Base-by-base conservation (phyloP, 306 rosid genomes). In the Hylodesmum podocarpum region DNA sequence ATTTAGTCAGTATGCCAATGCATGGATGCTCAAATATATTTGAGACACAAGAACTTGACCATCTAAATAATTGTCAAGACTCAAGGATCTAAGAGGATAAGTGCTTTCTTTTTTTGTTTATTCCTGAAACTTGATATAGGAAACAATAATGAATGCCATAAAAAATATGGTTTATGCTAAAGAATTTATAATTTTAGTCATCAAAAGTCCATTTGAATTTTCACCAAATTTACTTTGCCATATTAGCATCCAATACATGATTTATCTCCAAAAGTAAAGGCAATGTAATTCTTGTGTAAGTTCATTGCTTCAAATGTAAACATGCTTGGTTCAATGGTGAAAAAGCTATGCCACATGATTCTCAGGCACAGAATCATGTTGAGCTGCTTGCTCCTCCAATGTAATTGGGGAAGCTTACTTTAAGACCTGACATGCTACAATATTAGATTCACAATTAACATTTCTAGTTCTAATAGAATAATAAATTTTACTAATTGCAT, bases 11-110 rank as follows among this genome's bases (percentile, higher is more conserved):
- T 25, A 65, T 41, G 15, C 5, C 25, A 65, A 72, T 64, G 68
- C 73, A 63, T 62, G 68, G 39, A 63, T 62, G 37, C 61, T 29
- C 73, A 39, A 39, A 72, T 53, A 29, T 28, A 66, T 64, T 53
- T 51, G 40, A 47, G 62, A 50, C 31, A 41, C 44, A 31, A 63
- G 22, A 72, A 39, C 3, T 51, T 18, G 67, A 72, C 53, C 51
- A 24, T 36, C 40, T 22, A 63, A 71, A 73, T 24, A 40, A 54
- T 55, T 54, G 39, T 53, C 69, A 64, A 63, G 69, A 59, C 61
- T 61, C 13, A 0, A 61, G 24, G 40, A 25, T 72, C 27, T 43
- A 8, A 51, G 18, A 71, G 39, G 37, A 50, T 21, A 72, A 50
- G 5, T 12, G 53, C 58, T 27, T n/a, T n/a, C n/a, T n/a, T n/a